These are phyloP conservation scores for Boletellus emodensis DNA, from an alignment of 768 basidiomycete species.

Conservation along the genomic window DNA sequence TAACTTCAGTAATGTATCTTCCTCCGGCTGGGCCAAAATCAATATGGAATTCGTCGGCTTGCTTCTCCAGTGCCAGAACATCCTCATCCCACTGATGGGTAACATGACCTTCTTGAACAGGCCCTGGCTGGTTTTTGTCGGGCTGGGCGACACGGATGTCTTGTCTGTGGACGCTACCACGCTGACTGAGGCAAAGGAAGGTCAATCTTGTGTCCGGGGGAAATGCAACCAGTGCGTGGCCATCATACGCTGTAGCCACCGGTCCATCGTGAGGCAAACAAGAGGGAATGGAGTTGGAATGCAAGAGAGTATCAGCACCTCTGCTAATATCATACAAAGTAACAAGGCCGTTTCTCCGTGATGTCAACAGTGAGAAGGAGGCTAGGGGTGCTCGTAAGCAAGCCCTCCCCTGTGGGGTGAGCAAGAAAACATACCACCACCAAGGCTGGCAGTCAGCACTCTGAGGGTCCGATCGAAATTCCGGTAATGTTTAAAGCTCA, in stretches of 20 bases:
- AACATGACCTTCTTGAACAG: neutral
- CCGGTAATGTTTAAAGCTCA: slow-evolving; percentile 60
- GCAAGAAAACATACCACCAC: slow-evolving; percentile 26
- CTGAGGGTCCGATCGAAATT: slow-evolving; percentile 56
- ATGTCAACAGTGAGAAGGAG: slow-evolving; percentile 53
- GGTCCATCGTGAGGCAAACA: slow-evolving; percentile 32
- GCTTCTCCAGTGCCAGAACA: slow-evolving; percentile 35
- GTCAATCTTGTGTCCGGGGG: slow-evolving; percentile 30
- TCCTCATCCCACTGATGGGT: slow-evolving; percentile 39
- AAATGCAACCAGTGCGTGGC: slow-evolving; percentile 30
- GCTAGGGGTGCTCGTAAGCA: slow-evolving; percentile 31
- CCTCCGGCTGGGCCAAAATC: slow-evolving; percentile 44
- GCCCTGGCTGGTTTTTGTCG: slow-evolving; percentile 11
- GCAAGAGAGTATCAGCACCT: slow-evolving; percentile 37
- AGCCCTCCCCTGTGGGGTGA: neutral
- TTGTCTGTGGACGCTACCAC: slow-evolving; percentile 43
- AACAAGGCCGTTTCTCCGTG: slow-evolving; percentile 53
- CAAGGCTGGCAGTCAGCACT: slow-evolving; percentile 36
- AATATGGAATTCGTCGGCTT: slow-evolving; percentile 23
- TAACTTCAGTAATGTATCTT: slow-evolving; percentile 42
- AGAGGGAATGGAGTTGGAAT: slow-evolving; percentile 39
- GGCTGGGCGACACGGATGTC: slow-evolving; percentile 31
- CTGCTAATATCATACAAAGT: slow-evolving; percentile 62
- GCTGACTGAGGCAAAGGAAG: slow-evolving; percentile 46
- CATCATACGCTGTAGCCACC: slow-evolving; percentile 27